Evolutionary conservation across 2,329 filamentous ascomycete species (phyloP).

Genomic region (Penicillium sp.): DNA sequence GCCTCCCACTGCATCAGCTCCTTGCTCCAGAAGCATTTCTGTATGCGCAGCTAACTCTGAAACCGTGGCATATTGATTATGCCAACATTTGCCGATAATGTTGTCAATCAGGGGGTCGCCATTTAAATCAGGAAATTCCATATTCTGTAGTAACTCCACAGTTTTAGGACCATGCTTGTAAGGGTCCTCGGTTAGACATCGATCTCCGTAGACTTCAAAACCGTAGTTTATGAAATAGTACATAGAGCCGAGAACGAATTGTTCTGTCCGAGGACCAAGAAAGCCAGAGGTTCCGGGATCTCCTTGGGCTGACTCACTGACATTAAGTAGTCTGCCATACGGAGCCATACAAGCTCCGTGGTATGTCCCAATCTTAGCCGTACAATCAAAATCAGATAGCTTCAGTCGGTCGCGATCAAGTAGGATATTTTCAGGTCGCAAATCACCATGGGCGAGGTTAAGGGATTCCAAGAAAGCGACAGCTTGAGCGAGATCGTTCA

Average conservation of each 20-base stretch:
- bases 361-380: conserved; percentile 22
- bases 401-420: conserved; percentile 28
- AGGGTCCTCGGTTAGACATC: no score
- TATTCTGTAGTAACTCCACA: conserved; percentile 21
- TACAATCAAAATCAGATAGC: conserved; percentile 29
- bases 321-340: conserved; percentile 26
- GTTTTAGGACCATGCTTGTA: conserved; percentile 14
- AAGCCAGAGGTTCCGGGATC: no score
- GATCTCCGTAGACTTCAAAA: no score
- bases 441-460: conserved; percentile 29
- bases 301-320: conserved; percentile 15
- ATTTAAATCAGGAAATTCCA: conserved; percentile 25
- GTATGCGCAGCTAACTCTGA: conserved; percentile 16
- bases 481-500: conserved; percentile 30
- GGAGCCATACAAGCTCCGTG: conserved; percentile 23
- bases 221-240: no score
- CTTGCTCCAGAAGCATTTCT: neutral
- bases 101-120: conserved; percentile 24
- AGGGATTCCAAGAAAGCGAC: conserved; percentile 32
- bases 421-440: conserved; percentile 31
- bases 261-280: no score
- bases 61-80: conserved; percentile 20
- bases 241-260: no score
- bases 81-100: conserved; percentile 23
- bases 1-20: no score